Evolutionary conservation across 176 grass and related monocot genomes (phyloP).

Genomic region (Musa acuminata): DNA sequence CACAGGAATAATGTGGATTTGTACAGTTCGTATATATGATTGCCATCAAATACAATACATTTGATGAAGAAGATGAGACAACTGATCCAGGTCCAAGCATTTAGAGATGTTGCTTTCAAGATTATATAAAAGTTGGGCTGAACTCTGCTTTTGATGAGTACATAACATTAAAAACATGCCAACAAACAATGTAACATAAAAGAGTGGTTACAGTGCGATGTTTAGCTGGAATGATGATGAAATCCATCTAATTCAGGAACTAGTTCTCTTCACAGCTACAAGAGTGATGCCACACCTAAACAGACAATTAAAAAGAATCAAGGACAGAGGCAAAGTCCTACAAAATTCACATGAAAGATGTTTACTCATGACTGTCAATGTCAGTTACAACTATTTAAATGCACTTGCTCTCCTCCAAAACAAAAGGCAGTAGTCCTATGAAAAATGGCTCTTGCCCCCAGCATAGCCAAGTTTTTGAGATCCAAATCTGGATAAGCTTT

Average conservation of each 20-base stretch:
- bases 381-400: neutral
- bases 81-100: neutral
- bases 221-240: neutral
- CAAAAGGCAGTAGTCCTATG: neutral
- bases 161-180: neutral
- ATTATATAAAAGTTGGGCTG: neutral
- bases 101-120: neutral
- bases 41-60: neutral
- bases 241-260: neutral
- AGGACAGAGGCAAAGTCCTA: too few species aligned
- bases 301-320: neutral
- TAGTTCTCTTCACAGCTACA: neutral
- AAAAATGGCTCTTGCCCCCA: too few species aligned
- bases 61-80: neutral
- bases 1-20: neutral
- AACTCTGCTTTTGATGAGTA: neutral
- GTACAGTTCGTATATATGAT: neutral
- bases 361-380: too few species aligned
- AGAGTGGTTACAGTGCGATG: neutral
- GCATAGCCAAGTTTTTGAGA: too few species aligned
- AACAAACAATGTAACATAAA: neutral
- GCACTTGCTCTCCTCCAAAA: too few species aligned
- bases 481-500: too few species aligned
- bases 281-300: neutral
- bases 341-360: neutral